Evolutionary conservation across 305 asterid genomes (phyloP), one percentile per base, ranked within the genome.

Genomic region (Fraxinus dipetala): DNA sequence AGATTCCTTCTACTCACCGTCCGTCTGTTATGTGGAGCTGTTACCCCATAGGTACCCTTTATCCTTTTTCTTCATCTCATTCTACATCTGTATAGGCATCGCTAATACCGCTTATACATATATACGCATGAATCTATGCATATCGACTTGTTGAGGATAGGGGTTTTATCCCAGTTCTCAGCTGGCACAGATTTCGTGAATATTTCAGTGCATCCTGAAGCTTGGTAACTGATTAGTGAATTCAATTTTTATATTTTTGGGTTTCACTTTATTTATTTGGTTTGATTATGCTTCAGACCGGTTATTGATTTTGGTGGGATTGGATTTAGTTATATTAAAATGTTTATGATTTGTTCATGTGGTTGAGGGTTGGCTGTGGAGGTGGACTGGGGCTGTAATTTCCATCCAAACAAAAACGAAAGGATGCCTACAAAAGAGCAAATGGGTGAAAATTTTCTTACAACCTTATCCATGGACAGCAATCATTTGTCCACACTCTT

Each of bases 401-500:
- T 79, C 56, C 78, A 61, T 76, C 76, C 34, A 67, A 28, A 14
- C 54, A 11, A 45, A 79, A 36, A 67, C 54, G 59, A 74, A 77
- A 72, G 78, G 72, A 85, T 86, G 87, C 88, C 89, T 7, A 81
- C 85, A 73, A 86, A 85, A 72, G 88, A 85, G 72, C 87, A 86
- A 83, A 93, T 93, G 96, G 96, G 75, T 84, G 96, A 90, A 83
- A 78, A 91, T 83, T 89, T 92, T 83, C 90, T 90, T 63, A 89
- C 93, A 75, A 81, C 92, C 78, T 81, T 94, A 43, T 89, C 93
- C 72, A 91, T 92, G 95, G 97, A 95, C 85, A 95, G 89, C 86
- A 93, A 89, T 84, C 97, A 91, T 79, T 97, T 97, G 81, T 93
- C 93, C 61, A 93, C 97, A 78, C 91, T 91, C 26, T 85, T 95